These are phyloP conservation scores for Aspergillaceae sp. DNA, from an alignment of 2,329 filamentous ascomycete species.

Conservation along the genomic window DNA sequence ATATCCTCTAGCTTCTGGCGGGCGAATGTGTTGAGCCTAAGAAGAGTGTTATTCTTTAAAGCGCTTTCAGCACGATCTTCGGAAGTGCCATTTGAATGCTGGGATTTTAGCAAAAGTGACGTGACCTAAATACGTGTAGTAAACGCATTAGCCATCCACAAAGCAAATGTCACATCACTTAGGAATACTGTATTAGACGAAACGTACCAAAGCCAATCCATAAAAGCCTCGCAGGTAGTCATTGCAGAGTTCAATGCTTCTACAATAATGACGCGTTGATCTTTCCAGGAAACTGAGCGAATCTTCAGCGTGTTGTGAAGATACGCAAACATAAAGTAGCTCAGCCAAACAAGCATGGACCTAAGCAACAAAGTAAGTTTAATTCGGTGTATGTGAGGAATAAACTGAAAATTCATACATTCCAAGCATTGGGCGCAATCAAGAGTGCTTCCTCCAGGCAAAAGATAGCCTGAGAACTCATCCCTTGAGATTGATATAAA, in stretches of 20 bases:
- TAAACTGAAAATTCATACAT: constrained; percentile 48
- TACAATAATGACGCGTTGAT: constrained; percentile 74
- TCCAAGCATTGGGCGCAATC: constrained; percentile 87
- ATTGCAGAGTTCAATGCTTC: constrained; percentile 88
- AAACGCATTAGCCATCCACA: background rate
- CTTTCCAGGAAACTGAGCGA: constrained; percentile 52
- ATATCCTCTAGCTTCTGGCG: constrained; percentile 29
- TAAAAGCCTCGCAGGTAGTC: constrained; percentile 89
- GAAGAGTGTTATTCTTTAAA: constrained; percentile 15
- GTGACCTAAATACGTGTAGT: constrained; percentile 15
- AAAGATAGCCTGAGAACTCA: constrained; percentile 76
- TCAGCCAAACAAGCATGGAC: constrained; percentile 83
- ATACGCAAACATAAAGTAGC: constrained; percentile 60
- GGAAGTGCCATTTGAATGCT: constrained; percentile 1
- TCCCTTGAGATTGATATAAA: constrained; percentile 69
- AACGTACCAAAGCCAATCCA: constrained; percentile 67
- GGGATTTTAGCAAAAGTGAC: constrained; percentile 15
- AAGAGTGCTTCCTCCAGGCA: constrained; percentile 85
- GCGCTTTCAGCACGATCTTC: constrained; percentile 5
- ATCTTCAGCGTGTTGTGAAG: constrained; percentile 28
- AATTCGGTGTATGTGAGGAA: background rate
- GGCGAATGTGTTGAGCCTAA: constrained; percentile 29
- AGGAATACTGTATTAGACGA: background rate
- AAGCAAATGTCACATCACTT: background rate
- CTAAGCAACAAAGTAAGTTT: constrained; percentile 34